A percentile compares a stretch with the other conserved stretches of the same genome.
Evolutionary conservation across 192 early-diverging fungal genomes (phyloP).

Genomic region (Coemansia sp.): DNA sequence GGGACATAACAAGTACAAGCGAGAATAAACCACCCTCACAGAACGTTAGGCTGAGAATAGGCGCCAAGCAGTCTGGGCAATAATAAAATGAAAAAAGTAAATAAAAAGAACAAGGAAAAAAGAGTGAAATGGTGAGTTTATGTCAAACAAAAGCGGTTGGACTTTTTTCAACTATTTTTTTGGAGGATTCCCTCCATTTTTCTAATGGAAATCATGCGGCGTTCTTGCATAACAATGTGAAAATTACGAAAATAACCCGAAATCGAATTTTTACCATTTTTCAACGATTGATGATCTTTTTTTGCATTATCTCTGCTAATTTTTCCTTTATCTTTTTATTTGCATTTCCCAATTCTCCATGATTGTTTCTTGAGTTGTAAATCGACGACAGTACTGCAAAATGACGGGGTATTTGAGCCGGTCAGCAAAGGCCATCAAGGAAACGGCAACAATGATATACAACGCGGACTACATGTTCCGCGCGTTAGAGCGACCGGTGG

Average conservation of each 20-base stretch:
- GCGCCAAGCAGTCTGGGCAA: background rate
- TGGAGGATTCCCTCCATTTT: no score
- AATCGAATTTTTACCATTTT: no score
- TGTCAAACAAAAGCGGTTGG: no score
- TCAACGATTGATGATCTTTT: no score
- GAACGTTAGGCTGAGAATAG: no score
- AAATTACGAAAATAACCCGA: no score
- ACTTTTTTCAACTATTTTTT: background rate
- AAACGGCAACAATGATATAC: slow-evolving; percentile 29
- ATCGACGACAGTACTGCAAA: background rate
- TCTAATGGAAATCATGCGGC: no score
- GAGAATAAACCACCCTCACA: background rate
- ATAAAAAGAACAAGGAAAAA: slow-evolving; percentile 4
- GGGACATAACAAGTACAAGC: background rate
- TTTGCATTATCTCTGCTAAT: background rate
- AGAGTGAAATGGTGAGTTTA: background rate
- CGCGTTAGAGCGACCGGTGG: slow-evolving; percentile 72
- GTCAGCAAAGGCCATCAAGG: slow-evolving; percentile 30
- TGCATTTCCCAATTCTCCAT: background rate
- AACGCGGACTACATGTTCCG: slow-evolving; percentile 57
- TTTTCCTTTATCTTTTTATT: background rate
- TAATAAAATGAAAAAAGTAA: slow-evolving; percentile 6
- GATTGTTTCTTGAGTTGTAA: background rate
- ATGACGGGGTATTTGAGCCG: slow-evolving; percentile 38
- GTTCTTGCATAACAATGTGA: no score